These are phyloP conservation scores for Myriosclerotinia scirpicola DNA, from an alignment of 2,329 filamentous ascomycete genomes.

Conservation along the genomic window DNA sequence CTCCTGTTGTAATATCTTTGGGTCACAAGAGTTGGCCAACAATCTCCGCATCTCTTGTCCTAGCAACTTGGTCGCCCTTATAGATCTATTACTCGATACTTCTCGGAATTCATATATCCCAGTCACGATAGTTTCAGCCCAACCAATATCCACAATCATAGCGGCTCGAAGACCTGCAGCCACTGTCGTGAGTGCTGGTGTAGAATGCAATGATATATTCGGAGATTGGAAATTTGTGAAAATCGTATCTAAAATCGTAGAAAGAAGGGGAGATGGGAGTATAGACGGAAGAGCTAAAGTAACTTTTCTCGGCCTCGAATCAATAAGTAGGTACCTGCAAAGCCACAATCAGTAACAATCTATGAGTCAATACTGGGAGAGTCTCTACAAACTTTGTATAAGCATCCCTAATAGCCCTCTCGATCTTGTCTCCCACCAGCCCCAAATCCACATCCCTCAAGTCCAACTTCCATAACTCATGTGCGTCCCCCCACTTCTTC, in stretches of 20 bases:
- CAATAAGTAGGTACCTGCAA: conserved; percentile 62
- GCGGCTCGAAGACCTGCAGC: conserved; percentile 84
- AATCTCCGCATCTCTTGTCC: conserved; percentile 67
- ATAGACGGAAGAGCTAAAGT: conserved; percentile 75
- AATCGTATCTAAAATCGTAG: conserved; percentile 71
- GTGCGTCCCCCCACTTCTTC: conserved; percentile 59
- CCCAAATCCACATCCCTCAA: conserved; percentile 71
- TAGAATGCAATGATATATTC: conserved; percentile 76
- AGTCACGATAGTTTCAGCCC: conserved; percentile 84
- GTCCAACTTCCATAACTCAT: conserved; percentile 79
- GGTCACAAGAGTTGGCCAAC: conserved; percentile 50
- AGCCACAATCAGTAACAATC: conserved; percentile 25
- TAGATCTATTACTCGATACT: conserved; percentile 66
- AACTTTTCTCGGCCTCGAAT: conserved; percentile 73
- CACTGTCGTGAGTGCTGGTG: conserved; percentile 70
- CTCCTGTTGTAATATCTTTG: conserved; percentile 35
- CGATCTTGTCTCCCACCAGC: conserved; percentile 82
- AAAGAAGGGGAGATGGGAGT: conserved; percentile 75
- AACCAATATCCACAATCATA: conserved; percentile 85
- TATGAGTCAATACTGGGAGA: conserved; percentile 1
- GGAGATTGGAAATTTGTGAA: conserved; percentile 81
- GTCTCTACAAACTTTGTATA: conserved; percentile 70
- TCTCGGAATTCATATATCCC: conserved; percentile 90
- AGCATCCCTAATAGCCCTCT: conserved; percentile 75
- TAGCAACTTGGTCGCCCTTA: conserved; percentile 72